phyloP scores from a whole-genome alignment of 2,329 filamentous ascomycete genomes.

The Neofusicoccum kwambonambiense region DNA sequence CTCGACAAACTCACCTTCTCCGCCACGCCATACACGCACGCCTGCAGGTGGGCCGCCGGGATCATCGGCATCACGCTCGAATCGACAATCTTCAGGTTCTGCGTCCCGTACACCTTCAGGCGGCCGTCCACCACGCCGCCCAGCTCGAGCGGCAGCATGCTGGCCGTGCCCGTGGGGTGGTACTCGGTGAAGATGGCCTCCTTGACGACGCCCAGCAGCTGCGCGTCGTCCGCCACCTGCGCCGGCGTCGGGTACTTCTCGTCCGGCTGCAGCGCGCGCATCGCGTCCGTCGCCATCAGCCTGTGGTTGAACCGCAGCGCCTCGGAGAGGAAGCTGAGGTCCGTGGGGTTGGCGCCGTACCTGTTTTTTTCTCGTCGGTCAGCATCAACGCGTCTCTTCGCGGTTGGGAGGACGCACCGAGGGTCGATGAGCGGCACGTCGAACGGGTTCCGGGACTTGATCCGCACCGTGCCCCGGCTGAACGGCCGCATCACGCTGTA shows the following conservation, averaged over 20 bases:
- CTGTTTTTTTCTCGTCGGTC: neutral
- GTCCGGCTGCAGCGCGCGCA: slow-evolving; percentile 25
- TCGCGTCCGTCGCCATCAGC: slow-evolving; percentile 19
- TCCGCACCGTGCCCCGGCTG: slow-evolving; percentile 27
- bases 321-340: slow-evolving; percentile 25
- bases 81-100: slow-evolving; percentile 26
- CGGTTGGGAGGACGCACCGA: neutral
- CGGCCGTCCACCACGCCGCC: slow-evolving; percentile 30
- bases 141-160: slow-evolving; percentile 27
- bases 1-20: slow-evolving; percentile 21
- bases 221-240: slow-evolving; percentile 26
- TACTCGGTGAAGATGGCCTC: slow-evolving; percentile 25
- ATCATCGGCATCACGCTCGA: slow-evolving; percentile 22
- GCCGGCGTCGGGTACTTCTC: slow-evolving; percentile 27
- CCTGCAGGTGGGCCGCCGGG: slow-evolving; percentile 18
- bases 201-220: slow-evolving; percentile 24
- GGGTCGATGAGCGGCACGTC: slow-evolving; percentile 6
- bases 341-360: slow-evolving; percentile 28
- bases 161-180: slow-evolving; percentile 33
- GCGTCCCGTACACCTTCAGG: slow-evolving; percentile 29
- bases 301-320: slow-evolving; percentile 25
- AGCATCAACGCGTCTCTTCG: neutral
- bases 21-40: slow-evolving; percentile 26
- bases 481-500: slow-evolving; percentile 23
- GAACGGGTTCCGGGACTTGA: slow-evolving; percentile 17